phyloP scores from a whole-genome alignment of 2,329 filamentous ascomycete genomes.

The Myriosclerotinia duriaeana region DNA sequence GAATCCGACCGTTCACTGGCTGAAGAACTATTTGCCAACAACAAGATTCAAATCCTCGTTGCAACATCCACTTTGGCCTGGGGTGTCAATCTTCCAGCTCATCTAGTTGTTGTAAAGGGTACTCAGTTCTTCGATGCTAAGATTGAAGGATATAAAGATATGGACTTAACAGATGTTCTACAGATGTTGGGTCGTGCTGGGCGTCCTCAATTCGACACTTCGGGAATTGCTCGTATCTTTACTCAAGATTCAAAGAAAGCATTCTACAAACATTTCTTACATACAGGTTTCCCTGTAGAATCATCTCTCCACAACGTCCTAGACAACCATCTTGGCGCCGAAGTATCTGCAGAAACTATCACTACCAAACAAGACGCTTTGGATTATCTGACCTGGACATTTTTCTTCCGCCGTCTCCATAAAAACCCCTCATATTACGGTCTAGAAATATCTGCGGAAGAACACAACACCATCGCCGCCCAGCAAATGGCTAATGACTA shows the following conservation, averaged over 20 bases:
- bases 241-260: constrained; percentile 97
- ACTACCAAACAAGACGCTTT: constrained; percentile 93
- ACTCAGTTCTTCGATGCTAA: constrained; percentile 99
- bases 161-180: constrained; percentile 96
- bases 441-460: constrained; percentile 86
- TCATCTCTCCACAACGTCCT: constrained; percentile 94
- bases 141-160: constrained; percentile 95
- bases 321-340: constrained; percentile 94
- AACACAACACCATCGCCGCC: constrained; percentile 83
- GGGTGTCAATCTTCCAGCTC: constrained; percentile 96
- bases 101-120: constrained; percentile 95
- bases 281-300: constrained; percentile 96
- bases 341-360: constrained; percentile 91
- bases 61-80: constrained; percentile 88
- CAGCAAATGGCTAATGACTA: constrained; percentile 89
- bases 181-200: constrained; percentile 97
- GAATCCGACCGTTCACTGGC: constrained; percentile 89
- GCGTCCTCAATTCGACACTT: constrained; percentile 92
- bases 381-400: constrained; percentile 98
- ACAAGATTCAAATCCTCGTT: constrained; percentile 96
- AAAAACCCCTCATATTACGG: constrained; percentile 99
- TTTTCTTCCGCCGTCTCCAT: constrained; percentile 95
- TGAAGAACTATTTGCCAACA: constrained; percentile 93
- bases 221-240: constrained; percentile 94
- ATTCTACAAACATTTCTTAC: constrained; percentile 98